A percentile compares a stretch with the other conserved stretches of the same genome.
Evolutionary conservation across 805 yeast genomes (phyloP).

Genomic region (Yarrowia alimentaria): DNA sequence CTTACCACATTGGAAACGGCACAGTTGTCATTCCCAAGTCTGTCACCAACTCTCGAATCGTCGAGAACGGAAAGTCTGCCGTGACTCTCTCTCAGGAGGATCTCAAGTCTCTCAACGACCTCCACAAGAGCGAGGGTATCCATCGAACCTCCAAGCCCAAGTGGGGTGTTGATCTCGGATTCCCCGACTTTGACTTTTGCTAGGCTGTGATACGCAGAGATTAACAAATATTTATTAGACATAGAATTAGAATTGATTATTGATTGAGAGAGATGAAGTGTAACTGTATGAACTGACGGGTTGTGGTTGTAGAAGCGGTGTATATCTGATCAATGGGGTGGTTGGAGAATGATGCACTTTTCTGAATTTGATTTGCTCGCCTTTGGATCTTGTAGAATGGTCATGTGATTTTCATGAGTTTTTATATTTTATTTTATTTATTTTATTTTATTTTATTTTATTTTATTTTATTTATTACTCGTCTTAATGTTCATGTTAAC

Average conservation of each 20-base stretch:
- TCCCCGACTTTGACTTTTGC: constrained; percentile 31
- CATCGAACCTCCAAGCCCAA: constrained; percentile 35
- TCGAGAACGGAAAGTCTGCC: constrained; percentile 43
- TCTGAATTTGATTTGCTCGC: too few species aligned
- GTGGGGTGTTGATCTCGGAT: constrained; percentile 38
- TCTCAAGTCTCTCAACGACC: constrained; percentile 39
- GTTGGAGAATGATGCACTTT: too few species aligned
- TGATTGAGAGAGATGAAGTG: background rate
- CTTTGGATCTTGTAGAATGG: too few species aligned
- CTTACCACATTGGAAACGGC: constrained; percentile 64
- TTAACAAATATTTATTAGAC: constrained; percentile 8
- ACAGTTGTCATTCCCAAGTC: constrained; percentile 69
- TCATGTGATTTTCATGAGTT: too few species aligned
- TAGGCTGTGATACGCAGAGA: background rate
- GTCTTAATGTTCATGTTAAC: too few species aligned
- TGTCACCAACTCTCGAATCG: constrained; percentile 61
- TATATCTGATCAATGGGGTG: too few species aligned
- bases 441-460: too few species aligned
- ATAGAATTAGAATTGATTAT: constrained; percentile 13
- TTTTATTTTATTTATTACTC: too few species aligned
- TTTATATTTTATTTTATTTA: too few species aligned
- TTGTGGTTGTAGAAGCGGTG: background rate
- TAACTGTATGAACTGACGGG: too few species aligned
- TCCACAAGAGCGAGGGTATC: constrained; percentile 37
- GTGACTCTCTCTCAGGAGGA: constrained; percentile 47